A percentile compares a stretch with the other conserved stretches of the same genome.
These are phyloP conservation scores for Coleophoma cylindrospora DNA, from an alignment of 2,329 filamentous ascomycete genomes.

Conservation along the genomic window DNA sequence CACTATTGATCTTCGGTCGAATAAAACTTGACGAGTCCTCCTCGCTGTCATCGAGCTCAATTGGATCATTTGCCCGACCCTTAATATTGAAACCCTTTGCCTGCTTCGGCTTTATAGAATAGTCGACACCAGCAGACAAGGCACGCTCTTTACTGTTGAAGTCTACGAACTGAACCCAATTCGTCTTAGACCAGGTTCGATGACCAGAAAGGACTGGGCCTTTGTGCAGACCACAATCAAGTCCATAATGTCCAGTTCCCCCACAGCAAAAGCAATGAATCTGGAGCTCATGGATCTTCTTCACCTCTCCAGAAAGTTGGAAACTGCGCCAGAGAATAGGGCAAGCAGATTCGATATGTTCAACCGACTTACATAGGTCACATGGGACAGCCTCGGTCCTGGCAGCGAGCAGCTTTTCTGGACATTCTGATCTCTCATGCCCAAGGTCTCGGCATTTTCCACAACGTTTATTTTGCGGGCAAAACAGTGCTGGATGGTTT, in stretches of 20 bases:
- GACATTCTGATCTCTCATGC: conserved; percentile 46
- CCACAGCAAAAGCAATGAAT: conserved; percentile 54
- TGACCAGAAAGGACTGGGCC: conserved; percentile 22
- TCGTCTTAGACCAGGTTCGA: conserved; percentile 48
- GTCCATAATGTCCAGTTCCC: conserved; percentile 46
- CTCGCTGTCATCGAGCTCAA: conserved; percentile 22
- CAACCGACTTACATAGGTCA: conserved; percentile 49
- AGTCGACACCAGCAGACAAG: conserved; percentile 21
- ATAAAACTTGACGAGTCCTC: conserved; percentile 20
- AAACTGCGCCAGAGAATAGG: conserved; percentile 57
- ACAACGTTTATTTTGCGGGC: conserved; percentile 46
- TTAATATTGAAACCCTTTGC: conserved; percentile 23
- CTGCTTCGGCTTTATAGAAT: conserved; percentile 12
- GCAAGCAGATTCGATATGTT: conserved; percentile 57
- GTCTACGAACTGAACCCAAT: conserved; percentile 45
- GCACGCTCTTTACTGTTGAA: conserved; percentile 28
- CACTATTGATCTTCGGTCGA: conserved; percentile 16
- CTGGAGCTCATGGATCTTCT: conserved; percentile 44
- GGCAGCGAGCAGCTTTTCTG: conserved; percentile 47
- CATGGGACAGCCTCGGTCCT: conserved; percentile 53
- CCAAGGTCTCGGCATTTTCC: conserved; percentile 58
- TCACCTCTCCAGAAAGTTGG: conserved; percentile 23
- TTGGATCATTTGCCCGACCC: conserved; percentile 23
- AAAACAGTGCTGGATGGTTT: conserved; percentile 44
- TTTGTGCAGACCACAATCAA: conserved; percentile 41